Evolutionary conservation across 78 protist genomes (phyloP).

Genomic region (Salpingoeca rosetta): DNA sequence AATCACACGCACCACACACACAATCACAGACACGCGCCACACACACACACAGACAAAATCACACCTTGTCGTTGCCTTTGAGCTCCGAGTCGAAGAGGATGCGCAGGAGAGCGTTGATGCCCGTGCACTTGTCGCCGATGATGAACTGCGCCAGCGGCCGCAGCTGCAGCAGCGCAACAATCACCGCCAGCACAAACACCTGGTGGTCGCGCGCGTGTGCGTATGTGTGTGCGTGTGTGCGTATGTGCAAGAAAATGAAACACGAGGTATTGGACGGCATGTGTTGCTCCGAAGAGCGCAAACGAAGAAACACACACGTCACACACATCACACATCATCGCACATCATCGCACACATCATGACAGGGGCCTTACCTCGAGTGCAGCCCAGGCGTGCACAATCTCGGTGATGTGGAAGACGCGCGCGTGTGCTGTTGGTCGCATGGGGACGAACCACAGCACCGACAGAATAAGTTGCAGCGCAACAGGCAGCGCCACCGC

Average conservation of each 20-base stretch:
- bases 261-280: no score
- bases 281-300: no score
- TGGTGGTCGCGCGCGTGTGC: no score
- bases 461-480: background rate
- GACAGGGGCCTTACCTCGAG: slow-evolving; percentile 50
- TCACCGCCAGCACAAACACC: slow-evolving; percentile 29
- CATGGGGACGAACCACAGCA: slow-evolving; percentile 37
- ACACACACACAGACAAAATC: no score
- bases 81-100: background rate
- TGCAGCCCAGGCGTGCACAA: slow-evolving; percentile 35
- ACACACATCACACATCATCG: no score
- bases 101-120: slow-evolving; percentile 29
- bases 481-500: no score
- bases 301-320: no score
- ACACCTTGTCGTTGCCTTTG: slow-evolving; percentile 1
- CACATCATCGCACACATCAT: no score
- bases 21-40: no score
- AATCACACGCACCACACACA: no score
- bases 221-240: no score
- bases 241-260: no score
- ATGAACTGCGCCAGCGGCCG: slow-evolving; percentile 28
- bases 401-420: slow-evolving; percentile 16
- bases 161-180: slow-evolving; percentile 36
- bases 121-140: slow-evolving; percentile 35
- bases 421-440: background rate